Evolutionary conservation across 2,329 filamentous ascomycete genomes (phyloP), one percentile per base, ranked within the genome.

Genomic region (Colletotrichum salicis): DNA sequence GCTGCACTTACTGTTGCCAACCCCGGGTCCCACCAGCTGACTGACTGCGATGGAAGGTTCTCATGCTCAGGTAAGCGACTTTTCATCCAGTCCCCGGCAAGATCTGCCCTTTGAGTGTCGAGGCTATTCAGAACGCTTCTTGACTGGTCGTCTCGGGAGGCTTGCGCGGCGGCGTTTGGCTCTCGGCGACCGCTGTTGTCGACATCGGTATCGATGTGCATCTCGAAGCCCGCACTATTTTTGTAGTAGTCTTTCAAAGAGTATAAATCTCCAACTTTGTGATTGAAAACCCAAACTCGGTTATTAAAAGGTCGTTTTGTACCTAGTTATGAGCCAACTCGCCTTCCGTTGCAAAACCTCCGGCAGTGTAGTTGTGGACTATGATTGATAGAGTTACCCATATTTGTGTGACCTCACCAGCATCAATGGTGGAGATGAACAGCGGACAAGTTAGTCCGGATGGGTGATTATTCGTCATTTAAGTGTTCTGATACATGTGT

Each of bases 1-100:
- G 41, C 41, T 48, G 41, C 15, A 58, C 55, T 13, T 56, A 70
- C 67, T 27, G 29, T 37, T 19, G 45, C 56, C 29, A 70, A 27
- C n/a, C 45, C 41, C 15, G 67, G 67, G 31, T 70, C 61, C 67
- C 61, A 70, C 67, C 61, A 70, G 56, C 67, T 70, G 19, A 70
- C 61, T 22, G 67, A 70, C 31, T 70, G 67, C 4, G 61, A 51
- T 1, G 61, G 61, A 22, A 70, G 67, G 15, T 48, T 56, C 27
- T 70, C 61, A 5, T 65, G 55, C 22, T 51, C 61, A 2, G 63
- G 55, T 22, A 65, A 11, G 45, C 67, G 67, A 5, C 52, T 48
- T 8, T 55, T 66, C 55, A 52, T 56, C 67, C 67, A 70, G 1
- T 66, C 19, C 4, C 37, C 37, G 3, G 61, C 45, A n/a, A 64